Base-by-base conservation (phyloP, 202 grass and related monocot genomes). In the Setaria viridis region DNA sequence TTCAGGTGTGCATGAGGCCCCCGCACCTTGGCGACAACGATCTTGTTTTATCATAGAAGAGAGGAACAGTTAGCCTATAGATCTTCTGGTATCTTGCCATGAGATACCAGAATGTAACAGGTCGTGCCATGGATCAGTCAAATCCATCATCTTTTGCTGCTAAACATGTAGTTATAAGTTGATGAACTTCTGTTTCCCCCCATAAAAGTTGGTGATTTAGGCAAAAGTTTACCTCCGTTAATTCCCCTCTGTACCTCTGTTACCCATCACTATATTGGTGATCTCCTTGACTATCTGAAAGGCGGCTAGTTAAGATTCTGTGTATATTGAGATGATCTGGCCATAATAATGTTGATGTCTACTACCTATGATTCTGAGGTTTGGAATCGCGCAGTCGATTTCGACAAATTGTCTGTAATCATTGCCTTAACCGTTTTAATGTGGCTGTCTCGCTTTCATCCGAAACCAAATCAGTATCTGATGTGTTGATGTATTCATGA, bases 1-100 rank as follows among this genome's bases (percentile, higher is more conserved):
- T 94, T 84, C 87, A 82, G 77, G 89, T 94, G 76, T 94, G 92
- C 81, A 91, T 91, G 89, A 91, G 92, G 69, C 91, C 91, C 21
- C 87, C 89, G 1, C 92, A 91, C 53, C 87, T 94, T 43, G 92
- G 89, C 11, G 87, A 84, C 20, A 91, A 35, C 6, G 92, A 94
- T 76, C 92, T 94, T 33, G 41, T 91, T 60, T 82, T 89, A 84
- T 89, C 81, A 62, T 94, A 89, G 90, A 80, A 85, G 77, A 84
- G 80, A 78, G 72, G 39, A 89, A 64, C 57, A 62, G 15, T 37
- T 85, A 82, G 72, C 64, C 13, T 73, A 67, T 85, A 77, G 82
- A 76, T 82, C 78, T 66, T 87, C 88, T 13, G 20, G 60, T 70
- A 54, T 56, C 67, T 21, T 82, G 66, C 53, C 80, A 87, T 80